Percentiles rank a stretch among this genome's conserved stretches.
Conservation (phyloP, 805 yeast genomes). For the Wickerhamiella parazyma region DNA sequence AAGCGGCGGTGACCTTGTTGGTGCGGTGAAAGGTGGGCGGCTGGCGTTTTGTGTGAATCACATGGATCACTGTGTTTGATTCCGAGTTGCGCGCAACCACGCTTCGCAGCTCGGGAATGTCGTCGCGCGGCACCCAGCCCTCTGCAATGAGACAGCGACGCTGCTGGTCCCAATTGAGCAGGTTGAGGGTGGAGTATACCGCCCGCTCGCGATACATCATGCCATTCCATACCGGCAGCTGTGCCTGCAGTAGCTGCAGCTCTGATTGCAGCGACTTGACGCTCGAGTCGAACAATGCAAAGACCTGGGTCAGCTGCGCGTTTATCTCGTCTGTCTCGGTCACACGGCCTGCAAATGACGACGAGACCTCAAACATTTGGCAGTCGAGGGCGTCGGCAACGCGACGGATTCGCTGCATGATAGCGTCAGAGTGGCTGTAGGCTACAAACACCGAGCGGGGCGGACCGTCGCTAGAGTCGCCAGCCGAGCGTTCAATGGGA, state of each 20-base stretch:
- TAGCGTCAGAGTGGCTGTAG: constrained; percentile 75
- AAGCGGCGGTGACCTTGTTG: constrained; percentile 83
- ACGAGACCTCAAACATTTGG: constrained; percentile 48
- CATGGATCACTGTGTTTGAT: constrained; percentile 35
- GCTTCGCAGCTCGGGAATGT: constrained; percentile 43
- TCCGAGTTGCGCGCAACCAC: constrained; percentile 44
- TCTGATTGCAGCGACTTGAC: constrained; percentile 60
- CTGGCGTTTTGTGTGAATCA: constrained; percentile 59
- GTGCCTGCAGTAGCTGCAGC: constrained; percentile 59
- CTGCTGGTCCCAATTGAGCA: constrained; percentile 65
- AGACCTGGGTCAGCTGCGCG: constrained; percentile 38
- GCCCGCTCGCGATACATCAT: constrained; percentile 66
- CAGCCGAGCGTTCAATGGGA: constrained; percentile 46
- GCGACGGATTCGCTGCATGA: constrained; percentile 57
- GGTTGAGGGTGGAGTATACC: constrained; percentile 61
- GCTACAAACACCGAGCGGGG: constrained; percentile 58
- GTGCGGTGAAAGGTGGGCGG: constrained; percentile 93
- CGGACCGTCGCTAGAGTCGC: constrained; percentile 29
- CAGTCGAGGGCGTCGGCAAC: constrained; percentile 87
- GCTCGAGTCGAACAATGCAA: constrained; percentile 48
- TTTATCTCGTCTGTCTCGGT: constrained; percentile 30
- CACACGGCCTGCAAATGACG: constrained; percentile 30
- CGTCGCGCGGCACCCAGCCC: constrained; percentile 88
- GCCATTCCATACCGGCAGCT: constrained; percentile 61
- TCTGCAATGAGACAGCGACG: constrained; percentile 84